Percentiles rank a stretch among this genome's conserved stretches.
phyloP scores from a whole-genome alignment of 805 yeast species.

The Saccharomyces jurei region DNA sequence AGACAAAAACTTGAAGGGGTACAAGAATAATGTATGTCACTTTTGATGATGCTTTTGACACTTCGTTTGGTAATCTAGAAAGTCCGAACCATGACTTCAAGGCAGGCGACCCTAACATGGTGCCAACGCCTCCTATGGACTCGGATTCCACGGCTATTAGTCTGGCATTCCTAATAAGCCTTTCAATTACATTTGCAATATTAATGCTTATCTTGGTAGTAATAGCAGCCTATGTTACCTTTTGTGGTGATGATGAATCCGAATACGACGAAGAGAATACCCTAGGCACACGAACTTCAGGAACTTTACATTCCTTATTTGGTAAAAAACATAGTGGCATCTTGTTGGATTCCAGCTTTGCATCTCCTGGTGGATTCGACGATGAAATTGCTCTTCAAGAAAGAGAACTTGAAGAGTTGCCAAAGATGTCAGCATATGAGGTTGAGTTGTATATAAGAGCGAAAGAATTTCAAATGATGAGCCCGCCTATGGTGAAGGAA shows the following conservation, averaged over 20 bases:
- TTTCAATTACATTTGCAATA: conserved; percentile 30
- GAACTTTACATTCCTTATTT: conserved; percentile 17
- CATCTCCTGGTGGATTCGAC: conserved; percentile 25
- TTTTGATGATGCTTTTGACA: background rate
- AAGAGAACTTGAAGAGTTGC: conserved; percentile 19
- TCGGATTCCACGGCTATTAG: conserved; percentile 27
- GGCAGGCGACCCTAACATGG: background rate
- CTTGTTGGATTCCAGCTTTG: conserved; percentile 25
- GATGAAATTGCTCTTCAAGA: conserved; percentile 20
- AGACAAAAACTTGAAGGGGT: background rate
- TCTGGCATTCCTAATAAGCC: conserved; percentile 28
- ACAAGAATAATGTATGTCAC: background rate
- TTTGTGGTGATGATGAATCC: conserved; percentile 27
- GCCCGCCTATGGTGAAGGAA: conserved; percentile 26
- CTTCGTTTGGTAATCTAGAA: background rate
- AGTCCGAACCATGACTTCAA: background rate
- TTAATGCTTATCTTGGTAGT: conserved; percentile 26
- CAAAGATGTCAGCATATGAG: conserved; percentile 28
- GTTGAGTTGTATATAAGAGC: conserved; percentile 26
- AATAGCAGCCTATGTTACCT: conserved; percentile 29
- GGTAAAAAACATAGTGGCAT: conserved; percentile 22
- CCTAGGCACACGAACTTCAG: conserved; percentile 2
- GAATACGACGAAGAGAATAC: conserved; percentile 29
- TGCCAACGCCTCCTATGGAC: conserved; percentile 17
- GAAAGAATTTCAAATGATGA: conserved; percentile 24